Evolutionary conservation across 1,284 basidiomycete genomes (phyloP).

Genomic region (Phenoliferia sp.): DNA sequence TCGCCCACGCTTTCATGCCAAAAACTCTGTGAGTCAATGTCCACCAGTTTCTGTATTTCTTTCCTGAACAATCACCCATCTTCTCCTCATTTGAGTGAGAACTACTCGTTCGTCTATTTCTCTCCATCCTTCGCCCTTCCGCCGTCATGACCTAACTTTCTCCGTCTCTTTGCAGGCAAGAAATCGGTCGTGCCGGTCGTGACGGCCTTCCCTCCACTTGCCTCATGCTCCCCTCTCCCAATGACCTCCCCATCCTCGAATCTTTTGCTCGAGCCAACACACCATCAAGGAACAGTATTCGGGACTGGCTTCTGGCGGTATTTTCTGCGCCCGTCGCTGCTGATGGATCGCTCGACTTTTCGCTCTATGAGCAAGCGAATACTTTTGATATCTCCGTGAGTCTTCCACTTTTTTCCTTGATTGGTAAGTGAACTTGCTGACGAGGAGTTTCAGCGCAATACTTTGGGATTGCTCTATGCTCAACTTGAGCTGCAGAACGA

Average conservation of each 20-base stretch:
- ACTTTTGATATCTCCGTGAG: conserved; percentile 46
- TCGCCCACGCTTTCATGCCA: conserved; percentile 68
- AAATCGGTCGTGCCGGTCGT: conserved; percentile 75
- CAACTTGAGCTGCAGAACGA: conserved; percentile 52
- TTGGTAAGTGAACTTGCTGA: not conserved
- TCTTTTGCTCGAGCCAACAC: conserved; percentile 20
- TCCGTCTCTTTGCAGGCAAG: conserved; percentile 53
- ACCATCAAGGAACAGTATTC: conserved; percentile 15
- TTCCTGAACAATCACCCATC: not conserved
- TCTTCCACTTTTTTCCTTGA: not conserved
- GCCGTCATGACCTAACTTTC: not conserved
- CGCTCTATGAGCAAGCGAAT: conserved; percentile 23
- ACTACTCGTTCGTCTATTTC: conserved; percentile 35
- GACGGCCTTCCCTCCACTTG: conserved; percentile 51
- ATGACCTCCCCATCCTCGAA: conserved; percentile 22
- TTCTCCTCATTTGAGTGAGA: conserved; percentile 44
- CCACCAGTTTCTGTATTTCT: too few species aligned
- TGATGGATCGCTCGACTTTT: conserved; percentile 20
- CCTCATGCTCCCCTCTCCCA: conserved; percentile 16
- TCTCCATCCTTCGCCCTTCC: not conserved
- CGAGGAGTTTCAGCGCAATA: conserved; percentile 43
- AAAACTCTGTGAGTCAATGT: conserved; percentile 51
- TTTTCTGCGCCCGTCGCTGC: conserved; percentile 10
- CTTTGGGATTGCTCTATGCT: conserved; percentile 51
- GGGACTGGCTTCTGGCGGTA: conserved; percentile 17